Conservation (phyloP, 1,139 yeast genomes). For the Hansenula lynferdii region DNA sequence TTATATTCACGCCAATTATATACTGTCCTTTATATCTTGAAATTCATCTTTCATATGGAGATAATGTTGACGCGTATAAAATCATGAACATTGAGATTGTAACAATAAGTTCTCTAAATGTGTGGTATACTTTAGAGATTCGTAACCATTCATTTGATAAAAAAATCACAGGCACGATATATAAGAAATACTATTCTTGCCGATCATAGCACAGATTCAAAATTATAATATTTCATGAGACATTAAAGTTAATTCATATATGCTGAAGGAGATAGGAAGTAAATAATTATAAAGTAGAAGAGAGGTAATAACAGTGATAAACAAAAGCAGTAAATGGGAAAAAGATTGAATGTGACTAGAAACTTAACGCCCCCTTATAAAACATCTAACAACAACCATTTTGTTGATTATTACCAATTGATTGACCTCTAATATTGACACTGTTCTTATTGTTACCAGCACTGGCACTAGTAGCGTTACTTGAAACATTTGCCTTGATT, state of each 20-base stretch:
- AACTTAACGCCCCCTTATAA: neutral
- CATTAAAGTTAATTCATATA: neutral
- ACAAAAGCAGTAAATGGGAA: neutral
- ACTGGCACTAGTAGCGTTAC: conserved; percentile 40
- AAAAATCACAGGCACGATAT: no score
- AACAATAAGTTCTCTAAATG: no score
- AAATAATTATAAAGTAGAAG: neutral
- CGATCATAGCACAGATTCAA: neutral
- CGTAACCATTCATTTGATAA: no score
- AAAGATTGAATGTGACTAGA: neutral
- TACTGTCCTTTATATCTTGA: no score
- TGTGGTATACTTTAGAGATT: no score
- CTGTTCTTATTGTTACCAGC: conserved; percentile 34
- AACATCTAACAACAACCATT: conserved; percentile 66
- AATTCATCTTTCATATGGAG: no score
- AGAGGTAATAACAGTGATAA: neutral
- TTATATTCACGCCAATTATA: no score
- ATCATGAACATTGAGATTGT: no score
- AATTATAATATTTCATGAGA: neutral
- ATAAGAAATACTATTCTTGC: no score
- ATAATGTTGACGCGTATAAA: no score
- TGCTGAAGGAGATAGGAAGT: neutral
- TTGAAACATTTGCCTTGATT: conserved; percentile 94
- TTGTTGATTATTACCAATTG: conserved; percentile 62
- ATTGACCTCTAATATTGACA: conserved; percentile 87